Percentiles rank a stretch among this genome's conserved stretches.
These are phyloP conservation scores for Phylloboletellus chloephorus DNA, from an alignment of 1,284 basidiomycete species.

Conservation along the genomic window DNA sequence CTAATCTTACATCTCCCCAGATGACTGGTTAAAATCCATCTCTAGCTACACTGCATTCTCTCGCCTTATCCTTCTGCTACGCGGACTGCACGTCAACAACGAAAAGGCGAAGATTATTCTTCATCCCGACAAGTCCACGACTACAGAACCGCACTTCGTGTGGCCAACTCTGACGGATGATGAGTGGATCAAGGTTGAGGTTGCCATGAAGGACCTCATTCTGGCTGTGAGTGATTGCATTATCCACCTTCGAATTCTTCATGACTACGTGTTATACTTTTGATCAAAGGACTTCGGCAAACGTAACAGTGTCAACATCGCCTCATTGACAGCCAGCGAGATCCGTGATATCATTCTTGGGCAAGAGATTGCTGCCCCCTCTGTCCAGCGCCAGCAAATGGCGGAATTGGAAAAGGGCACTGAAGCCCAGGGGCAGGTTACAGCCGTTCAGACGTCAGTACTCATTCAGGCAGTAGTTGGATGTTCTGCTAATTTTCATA, in stretches of 20 bases:
- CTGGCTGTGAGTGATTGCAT: conserved; percentile 52
- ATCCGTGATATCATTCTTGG: conserved; percentile 95
- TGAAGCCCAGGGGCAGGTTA: conserved; percentile 92
- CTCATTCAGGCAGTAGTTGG: background rate
- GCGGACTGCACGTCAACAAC: conserved; percentile 98
- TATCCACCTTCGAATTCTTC: background rate
- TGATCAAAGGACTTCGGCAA: conserved; percentile 86
- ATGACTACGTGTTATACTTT: conserved; percentile 12
- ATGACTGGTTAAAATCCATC: conserved; percentile 99
- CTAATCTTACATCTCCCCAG: conserved; percentile 33
- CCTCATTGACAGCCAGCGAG: conserved; percentile 93
- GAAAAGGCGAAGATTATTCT: conserved; percentile 97
- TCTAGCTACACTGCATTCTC: conserved; percentile 99
- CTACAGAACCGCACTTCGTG: conserved; percentile 97
- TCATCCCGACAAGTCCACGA: conserved; percentile 88
- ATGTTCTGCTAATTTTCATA: conserved; percentile 14
- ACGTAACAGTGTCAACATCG: conserved; percentile 98
- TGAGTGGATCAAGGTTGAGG: conserved; percentile 99
- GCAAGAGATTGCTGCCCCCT: conserved; percentile 93
- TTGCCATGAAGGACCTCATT: conserved; percentile 93
- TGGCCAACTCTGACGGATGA: conserved; percentile 96
- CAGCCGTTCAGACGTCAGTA: conserved; percentile 84
- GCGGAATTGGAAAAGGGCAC: conserved; percentile 96
- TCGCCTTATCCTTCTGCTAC: conserved; percentile 89
- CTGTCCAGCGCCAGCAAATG: conserved; percentile 97